A percentile compares a stretch with the other conserved stretches of the same genome.
phyloP scores from a whole-genome alignment of 2,329 filamentous ascomycete genomes.

The Fusarium pseudoanthophilum region DNA sequence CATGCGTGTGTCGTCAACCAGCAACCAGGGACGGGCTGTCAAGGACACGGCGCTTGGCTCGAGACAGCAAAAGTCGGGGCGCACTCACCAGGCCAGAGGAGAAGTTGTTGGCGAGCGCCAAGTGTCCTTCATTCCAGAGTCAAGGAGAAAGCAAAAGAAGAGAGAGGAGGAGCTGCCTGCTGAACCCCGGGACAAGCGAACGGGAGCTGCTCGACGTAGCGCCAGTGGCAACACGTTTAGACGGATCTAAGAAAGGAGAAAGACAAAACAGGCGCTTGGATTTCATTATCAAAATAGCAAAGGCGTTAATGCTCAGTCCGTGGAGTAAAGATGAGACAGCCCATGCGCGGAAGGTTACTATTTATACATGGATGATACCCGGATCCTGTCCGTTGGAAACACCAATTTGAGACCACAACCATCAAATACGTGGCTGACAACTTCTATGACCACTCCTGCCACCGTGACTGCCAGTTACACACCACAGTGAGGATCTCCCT shows the following conservation, averaged over 20 bases:
- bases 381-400: constrained; percentile 44
- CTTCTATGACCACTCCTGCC: background rate
- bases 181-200: constrained; percentile 49
- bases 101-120: constrained; percentile 72
- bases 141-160: constrained; percentile 61
- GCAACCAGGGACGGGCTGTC: constrained; percentile 66
- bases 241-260: constrained; percentile 62
- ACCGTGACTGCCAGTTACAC: background rate
- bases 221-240: constrained; percentile 82
- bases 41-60: constrained; percentile 68
- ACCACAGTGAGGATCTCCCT: background rate
- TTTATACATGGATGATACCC: constrained; percentile 47
- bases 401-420: constrained; percentile 21
- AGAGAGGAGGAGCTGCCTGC: constrained; percentile 44
- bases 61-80: constrained; percentile 62
- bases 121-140: constrained; percentile 77
- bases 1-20: constrained; percentile 77
- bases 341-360: constrained; percentile 41
- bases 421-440: constrained; percentile 5
- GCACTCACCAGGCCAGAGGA: constrained; percentile 58
- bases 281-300: constrained; percentile 39
- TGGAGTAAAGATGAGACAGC: constrained; percentile 40
- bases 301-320: constrained; percentile 40
- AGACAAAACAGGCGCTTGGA: constrained; percentile 37
- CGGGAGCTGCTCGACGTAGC: constrained; percentile 67